phyloP scores from a whole-genome alignment of 805 yeast species.

The Saccharomyces jurei region DNA sequence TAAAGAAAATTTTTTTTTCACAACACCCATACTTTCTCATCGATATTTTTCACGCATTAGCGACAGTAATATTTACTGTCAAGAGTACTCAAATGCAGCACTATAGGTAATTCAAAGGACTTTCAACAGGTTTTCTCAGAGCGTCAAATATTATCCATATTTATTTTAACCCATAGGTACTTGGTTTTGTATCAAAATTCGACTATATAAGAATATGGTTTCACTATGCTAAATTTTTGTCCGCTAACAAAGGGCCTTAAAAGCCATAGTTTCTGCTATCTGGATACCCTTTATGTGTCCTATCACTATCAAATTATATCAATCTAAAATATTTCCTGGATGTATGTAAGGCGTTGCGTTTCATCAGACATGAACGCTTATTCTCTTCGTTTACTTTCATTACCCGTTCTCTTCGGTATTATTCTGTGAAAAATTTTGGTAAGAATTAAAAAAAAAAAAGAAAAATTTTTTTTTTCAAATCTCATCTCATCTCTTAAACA shows the following conservation, averaged over 20 bases:
- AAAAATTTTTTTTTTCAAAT: background rate
- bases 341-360: background rate
- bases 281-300: too few relatives aligned
- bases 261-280: too few relatives aligned
- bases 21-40: background rate
- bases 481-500: background rate
- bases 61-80: background rate
- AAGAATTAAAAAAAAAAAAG: background rate
- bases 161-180: too few relatives aligned
- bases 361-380: background rate
- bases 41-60: too few relatives aligned
- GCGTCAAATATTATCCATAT: background rate
- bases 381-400: background rate
- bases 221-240: too few relatives aligned
- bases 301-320: too few relatives aligned
- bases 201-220: too few relatives aligned
- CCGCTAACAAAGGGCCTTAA: background rate
- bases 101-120: background rate
- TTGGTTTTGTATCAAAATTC: too few relatives aligned
- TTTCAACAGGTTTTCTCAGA: background rate
- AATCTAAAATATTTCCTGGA: background rate
- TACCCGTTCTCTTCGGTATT: background rate
- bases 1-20: background rate
- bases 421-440: background rate
- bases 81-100: background rate